These are phyloP conservation scores for Solanum hybrid DNA, from an alignment of 305 asterid species.

Conservation along the genomic window DNA sequence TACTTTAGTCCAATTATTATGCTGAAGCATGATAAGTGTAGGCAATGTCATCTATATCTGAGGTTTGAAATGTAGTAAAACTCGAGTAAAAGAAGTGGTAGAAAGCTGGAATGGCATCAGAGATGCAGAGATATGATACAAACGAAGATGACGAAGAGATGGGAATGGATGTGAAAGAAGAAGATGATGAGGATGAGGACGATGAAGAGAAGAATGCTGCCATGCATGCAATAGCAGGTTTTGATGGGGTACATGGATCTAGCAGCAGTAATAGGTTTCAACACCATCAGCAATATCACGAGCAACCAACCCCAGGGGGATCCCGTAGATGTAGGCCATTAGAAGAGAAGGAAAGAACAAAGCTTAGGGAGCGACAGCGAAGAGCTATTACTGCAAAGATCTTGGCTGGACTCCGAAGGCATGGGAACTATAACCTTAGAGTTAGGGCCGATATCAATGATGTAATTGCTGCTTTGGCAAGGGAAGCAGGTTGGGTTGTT, in stretches of 20 bases:
- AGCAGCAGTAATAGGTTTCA: slow-evolving; percentile 40
- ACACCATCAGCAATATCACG: slow-evolving; percentile 60
- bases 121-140: slow-evolving; percentile 65
- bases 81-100: slow-evolving; percentile 13
- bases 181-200: slow-evolving; percentile 60
- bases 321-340: slow-evolving; percentile 82
- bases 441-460: slow-evolving; percentile 98
- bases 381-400: slow-evolving; percentile 97
- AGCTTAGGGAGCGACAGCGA: slow-evolving; percentile 91
- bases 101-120: slow-evolving; percentile 36
- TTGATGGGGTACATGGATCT: slow-evolving; percentile 43
- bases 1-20: background rate
- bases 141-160: slow-evolving; percentile 91
- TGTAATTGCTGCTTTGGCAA: slow-evolving; percentile 94
- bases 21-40: background rate
- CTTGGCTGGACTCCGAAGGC: slow-evolving; percentile 94
- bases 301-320: slow-evolving; percentile 68
- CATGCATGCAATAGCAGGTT: slow-evolving; percentile 29
- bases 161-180: slow-evolving; percentile 95
- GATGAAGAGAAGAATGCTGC: slow-evolving; percentile 46
- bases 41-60: slow-evolving; percentile 6
- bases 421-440: slow-evolving; percentile 96
- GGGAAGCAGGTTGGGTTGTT: slow-evolving; percentile 99
- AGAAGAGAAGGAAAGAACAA: slow-evolving; percentile 97
- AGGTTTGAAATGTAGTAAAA: slow-evolving; percentile 21